Base-by-base conservation (phyloP, 2,329 filamentous ascomycete genomes). In the Aureobasidium sp. region DNA sequence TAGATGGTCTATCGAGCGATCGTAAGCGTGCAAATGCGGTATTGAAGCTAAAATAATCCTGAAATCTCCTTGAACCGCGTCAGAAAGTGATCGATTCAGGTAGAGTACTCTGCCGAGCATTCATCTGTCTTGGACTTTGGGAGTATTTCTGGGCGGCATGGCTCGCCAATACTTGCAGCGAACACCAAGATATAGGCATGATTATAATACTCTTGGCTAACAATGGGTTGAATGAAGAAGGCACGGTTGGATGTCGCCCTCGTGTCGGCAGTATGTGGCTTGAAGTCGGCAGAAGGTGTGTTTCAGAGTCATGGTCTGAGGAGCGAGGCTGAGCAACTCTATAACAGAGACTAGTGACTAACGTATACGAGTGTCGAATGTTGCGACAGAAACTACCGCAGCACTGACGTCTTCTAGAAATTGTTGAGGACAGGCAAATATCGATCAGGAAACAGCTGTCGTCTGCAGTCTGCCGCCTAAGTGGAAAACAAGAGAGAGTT, bases 341-440 rank as follows among this genome's bases (percentile, higher is more conserved):
- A 57, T 46, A 57, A n/a, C 53, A 23, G 23, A 57, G 32, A 44
- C 53, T 57, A 57, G 32, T 57, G 53, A 57, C 52, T 55, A 57
- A 57, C n/a, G 29, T 34, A 23, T 42, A 42, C 51, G 51, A 55
- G 9, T 55, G 51, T 46, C 36, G 17, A 57, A 12, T 23, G 27
- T 46, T 57, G 41, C 39, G 41, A 46, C 53, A 46, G 3, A 34
- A 26, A 57, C 53, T 15, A 34, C 39, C 53, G 39, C 53, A 57
- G 51, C 51, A 55, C 53, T 57, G 53, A 46, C 53, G 13, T 10
- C 39, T 44, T 29, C 39, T n/a, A 46, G 39, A 57, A 57, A 36
- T n/a, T 36, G 53, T 57, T 57, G 53, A 46, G 39, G 26, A 57
- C 27, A 26, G 26, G 39, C 39, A 26, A 12, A 44, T 39, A 44